phyloP scores from a whole-genome alignment of 768 basidiomycete genomes.

The Agrocybe praecox region DNA sequence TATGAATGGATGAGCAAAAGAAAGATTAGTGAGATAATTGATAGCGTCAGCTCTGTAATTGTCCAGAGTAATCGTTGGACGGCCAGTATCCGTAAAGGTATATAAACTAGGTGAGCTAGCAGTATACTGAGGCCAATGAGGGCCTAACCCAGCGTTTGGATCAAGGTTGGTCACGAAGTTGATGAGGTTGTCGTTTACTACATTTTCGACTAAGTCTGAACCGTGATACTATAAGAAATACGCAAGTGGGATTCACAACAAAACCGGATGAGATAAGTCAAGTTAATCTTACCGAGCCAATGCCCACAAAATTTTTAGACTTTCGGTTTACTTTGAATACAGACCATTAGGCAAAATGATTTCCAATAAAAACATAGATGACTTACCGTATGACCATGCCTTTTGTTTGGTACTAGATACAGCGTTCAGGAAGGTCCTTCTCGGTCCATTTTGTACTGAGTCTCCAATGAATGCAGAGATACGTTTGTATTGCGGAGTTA shows the following conservation, averaged over 20 bases:
- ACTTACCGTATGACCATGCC: slow-evolving; percentile 44
- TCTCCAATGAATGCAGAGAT: slow-evolving; percentile 54
- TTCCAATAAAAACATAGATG: slow-evolving; percentile 5
- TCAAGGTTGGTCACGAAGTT: slow-evolving; percentile 43
- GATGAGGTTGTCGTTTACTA: slow-evolving; percentile 44
- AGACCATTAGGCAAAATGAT: background rate
- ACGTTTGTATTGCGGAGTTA: slow-evolving; percentile 53
- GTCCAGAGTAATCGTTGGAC: slow-evolving; percentile 40
- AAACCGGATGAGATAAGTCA: no score
- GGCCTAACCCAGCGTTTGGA: slow-evolving; percentile 40
- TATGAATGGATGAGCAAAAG: slow-evolving; percentile 29
- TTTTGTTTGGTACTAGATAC: slow-evolving; percentile 36
- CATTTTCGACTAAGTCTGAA: slow-evolving; percentile 40
- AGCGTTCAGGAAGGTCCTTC: slow-evolving; percentile 47
- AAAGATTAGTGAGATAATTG: slow-evolving; percentile 31
- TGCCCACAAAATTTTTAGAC: slow-evolving; percentile 34
- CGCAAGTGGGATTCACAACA: background rate
- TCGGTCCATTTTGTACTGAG: slow-evolving; percentile 49
- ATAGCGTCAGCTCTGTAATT: slow-evolving; percentile 44
- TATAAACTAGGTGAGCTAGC: slow-evolving; percentile 33
- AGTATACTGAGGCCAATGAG: slow-evolving; percentile 48
- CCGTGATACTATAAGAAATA: slow-evolving; percentile 36
- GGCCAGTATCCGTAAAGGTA: slow-evolving; percentile 39
- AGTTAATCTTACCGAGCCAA: slow-evolving; percentile 42
- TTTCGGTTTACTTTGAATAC: slow-evolving; percentile 41